Evolutionary conservation across 371 early-diverging fungal species (phyloP).

Genomic region (Mortierella sp.): DNA sequence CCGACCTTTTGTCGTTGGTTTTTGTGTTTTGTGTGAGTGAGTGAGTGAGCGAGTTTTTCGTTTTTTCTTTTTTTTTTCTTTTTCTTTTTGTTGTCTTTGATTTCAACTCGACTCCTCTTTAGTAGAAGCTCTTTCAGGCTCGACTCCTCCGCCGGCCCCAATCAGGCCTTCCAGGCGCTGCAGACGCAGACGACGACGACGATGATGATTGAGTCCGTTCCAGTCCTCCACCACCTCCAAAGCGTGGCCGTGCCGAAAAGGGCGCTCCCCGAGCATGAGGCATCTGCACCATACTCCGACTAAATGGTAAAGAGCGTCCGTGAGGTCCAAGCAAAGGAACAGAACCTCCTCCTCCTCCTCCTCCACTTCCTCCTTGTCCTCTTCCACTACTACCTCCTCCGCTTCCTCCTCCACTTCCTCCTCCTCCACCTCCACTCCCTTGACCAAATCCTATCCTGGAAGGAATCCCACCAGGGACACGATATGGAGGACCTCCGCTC

Average conservation of each 20-base stretch:
- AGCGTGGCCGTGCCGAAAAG: conserved; percentile 17
- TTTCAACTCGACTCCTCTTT: background rate
- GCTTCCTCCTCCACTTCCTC: conserved; percentile 16
- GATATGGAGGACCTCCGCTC: conserved; percentile 5
- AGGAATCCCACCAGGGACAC: background rate
- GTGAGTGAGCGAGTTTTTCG: too few relatives aligned
- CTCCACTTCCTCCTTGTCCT: conserved; percentile 4
- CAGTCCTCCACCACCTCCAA: conserved; percentile 10
- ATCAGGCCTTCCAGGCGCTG: conserved; percentile 29
- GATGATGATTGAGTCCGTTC: background rate
- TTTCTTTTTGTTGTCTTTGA: too few relatives aligned
- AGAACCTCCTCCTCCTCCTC: conserved; percentile 4
- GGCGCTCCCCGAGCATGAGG: conserved; percentile 25
- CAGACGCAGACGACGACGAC: conserved; percentile 15
- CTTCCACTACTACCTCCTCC: conserved; percentile 19
- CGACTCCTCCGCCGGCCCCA: conserved; percentile 41
- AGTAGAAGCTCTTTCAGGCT: conserved; percentile 1
- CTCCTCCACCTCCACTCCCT: conserved; percentile 5
- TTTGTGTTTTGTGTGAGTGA: too few relatives aligned
- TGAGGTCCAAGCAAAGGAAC: conserved; percentile 17
- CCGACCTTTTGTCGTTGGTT: too few relatives aligned
- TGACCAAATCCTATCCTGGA: conserved; percentile 41
- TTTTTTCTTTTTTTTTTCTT: too few relatives aligned
- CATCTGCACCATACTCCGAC: conserved; percentile 47
- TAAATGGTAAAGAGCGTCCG: conserved; percentile 28